Base-by-base conservation (phyloP, 257 asterid genomes). In the Vinca minor region DNA sequence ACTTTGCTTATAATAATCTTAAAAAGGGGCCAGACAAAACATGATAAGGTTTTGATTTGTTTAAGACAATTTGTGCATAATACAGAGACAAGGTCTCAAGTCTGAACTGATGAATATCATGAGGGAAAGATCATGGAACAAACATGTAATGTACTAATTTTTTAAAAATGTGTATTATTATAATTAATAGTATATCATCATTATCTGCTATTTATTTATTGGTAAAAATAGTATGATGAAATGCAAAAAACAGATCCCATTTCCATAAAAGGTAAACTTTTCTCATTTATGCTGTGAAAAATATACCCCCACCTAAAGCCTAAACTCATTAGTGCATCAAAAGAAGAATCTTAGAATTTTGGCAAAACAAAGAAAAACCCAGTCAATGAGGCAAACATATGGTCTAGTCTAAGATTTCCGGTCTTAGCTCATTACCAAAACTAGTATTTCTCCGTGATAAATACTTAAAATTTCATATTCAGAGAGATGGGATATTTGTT, bases 11-110 rank as follows among this genome's bases (percentile, higher is more conserved):
- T 59, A 65, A n/a, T 69, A 75, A 66, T 80, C n/a, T n/a, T 31
- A 69, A 73, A 79, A 63, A 79, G 60, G 58, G 84, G 53, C 75
- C 82, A 82, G 87, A 86, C 89, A 85, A 80, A 75, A 83, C 87
- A 89, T 76, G 94, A 86, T 82, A 83, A 83, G 88, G 75, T 84
- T 73, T 82, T 75, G 72, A 76, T 81, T 83, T 82, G 66, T 84
- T 86, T 79, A 81, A 73, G 81, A 64, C 84, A 84, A 82, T 62
- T 76, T 73, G 82, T 69, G 79, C 77, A 74, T 64, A 64, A 80
- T n/a, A n/a, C n/a, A 73, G 76, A 78, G 89, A 86, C 95, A 89
- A 77, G 79, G 70, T 81, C 83, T 85, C 82, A 78, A 78, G 73
- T 85, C 88, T 83, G 82, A 79, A 81, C 83, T 78, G 70, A 75